A percentile compares a stretch with the other conserved stretches of the same genome.
phyloP scores from a whole-genome alignment of 1,284 basidiomycete genomes.

The Rhizoctonia solani region DNA sequence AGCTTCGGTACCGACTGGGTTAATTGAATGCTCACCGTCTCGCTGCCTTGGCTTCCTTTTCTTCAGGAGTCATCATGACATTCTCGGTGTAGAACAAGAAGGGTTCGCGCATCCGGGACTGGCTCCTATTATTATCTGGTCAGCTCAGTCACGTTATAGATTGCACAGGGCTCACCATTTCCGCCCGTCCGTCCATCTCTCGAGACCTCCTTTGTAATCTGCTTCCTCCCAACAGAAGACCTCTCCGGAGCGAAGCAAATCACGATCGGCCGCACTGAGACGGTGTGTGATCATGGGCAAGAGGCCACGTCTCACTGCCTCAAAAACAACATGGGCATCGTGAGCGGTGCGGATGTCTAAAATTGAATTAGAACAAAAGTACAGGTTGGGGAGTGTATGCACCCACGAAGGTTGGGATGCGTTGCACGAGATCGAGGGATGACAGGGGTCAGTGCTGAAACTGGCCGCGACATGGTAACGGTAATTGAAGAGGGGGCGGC shows the following conservation, averaged over 20 bases:
- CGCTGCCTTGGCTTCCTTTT: constrained; percentile 38
- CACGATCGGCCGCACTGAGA: constrained; percentile 38
- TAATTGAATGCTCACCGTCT: neutral
- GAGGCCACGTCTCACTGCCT: constrained; percentile 37
- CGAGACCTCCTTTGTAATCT: constrained; percentile 40
- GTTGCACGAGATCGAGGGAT: constrained; percentile 35
- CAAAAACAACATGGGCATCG: constrained; percentile 39
- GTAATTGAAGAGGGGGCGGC: neutral
- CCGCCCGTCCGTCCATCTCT: constrained; percentile 41
- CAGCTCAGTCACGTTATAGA: neutral
- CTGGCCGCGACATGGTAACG: constrained; percentile 15
- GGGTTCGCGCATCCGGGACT: constrained; percentile 40
- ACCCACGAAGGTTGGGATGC: constrained; percentile 38
- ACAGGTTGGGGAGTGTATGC: neutral
- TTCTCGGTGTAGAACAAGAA: constrained; percentile 40
- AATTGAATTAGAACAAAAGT: neutral
- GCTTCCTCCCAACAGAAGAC: constrained; percentile 41
- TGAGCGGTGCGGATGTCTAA: constrained; percentile 39
- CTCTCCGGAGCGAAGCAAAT: constrained; percentile 37
- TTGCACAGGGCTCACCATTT: constrained; percentile 36
- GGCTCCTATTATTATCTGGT: constrained; percentile 14
- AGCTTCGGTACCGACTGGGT: neutral
- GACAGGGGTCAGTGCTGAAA: constrained; percentile 23
- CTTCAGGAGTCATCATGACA: constrained; percentile 37
- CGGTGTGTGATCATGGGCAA: constrained; percentile 38